Base-by-base conservation (phyloP, 2,329 filamentous ascomycete species). In the Tolypocladium inflatum region DNA sequence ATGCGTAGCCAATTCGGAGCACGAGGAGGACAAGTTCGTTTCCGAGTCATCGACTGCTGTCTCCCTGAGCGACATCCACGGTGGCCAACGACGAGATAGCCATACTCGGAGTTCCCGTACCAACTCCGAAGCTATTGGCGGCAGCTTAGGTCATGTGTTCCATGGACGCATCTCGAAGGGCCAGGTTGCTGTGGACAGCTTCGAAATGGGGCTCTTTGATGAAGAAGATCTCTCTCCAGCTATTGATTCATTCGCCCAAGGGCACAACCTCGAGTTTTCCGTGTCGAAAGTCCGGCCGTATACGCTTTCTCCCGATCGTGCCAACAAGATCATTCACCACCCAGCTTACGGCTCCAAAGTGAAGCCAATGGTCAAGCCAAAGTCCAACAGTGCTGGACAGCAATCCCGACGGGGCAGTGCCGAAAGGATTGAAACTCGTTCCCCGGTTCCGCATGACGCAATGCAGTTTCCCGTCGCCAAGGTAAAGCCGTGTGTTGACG, bases 21-120 rank as follows among this genome's bases (percentile, higher is more conserved):
- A 37, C 19, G 50, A 35, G 9, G 39, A 54, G 35, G 42, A 35
- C 10, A 50, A 52, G 5, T 45, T 60, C 23, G 38, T 48, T 26
- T 62, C 60, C n/a, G 56, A 37, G 5, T 59, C 57, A 19, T 59
- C 60, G 15, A 63, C 62, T 17, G 23, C 54, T 39, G 55, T 54
- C 26, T 48, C 56, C 17, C 38, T 43, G 17, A 21, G 21, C 17
- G 51, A 57, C 37, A 21, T 39, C 3, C 39, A 13, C 53, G 17
- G 17, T 5, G 5, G 8, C 3, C 55, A 7, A 15, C 15, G 2
- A 10, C 11, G 45, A 52, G 53, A 55, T 21, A 48, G 38, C 13
- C 17, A 15, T 8, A 11, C 30, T 21, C 54, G 7, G 45, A 38
- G 33, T n/a, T 21, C 26, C 17, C 17, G 2, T 30, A 21, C 33